phyloP scores from a whole-genome alignment of 192 early-diverging fungal genomes.

The Backusella macrospora region DNA sequence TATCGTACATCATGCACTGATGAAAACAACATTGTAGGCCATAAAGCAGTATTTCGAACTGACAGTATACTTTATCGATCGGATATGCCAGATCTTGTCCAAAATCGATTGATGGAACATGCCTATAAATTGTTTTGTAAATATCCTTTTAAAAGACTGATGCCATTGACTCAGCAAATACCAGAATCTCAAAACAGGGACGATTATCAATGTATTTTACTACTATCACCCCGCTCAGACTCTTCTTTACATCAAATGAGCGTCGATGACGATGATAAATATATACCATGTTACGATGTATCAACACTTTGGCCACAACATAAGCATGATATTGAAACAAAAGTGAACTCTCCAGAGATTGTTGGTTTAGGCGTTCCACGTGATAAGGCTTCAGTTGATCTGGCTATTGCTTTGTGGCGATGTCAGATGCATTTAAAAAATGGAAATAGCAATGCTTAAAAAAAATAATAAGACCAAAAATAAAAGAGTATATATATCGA shows the following conservation, averaged over 20 bases:
- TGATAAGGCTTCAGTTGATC: constrained; percentile 4
- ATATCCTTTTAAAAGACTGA: neutral
- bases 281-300: constrained; percentile 18
- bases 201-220: constrained; percentile 16
- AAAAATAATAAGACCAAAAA: too few species aligned
- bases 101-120: neutral
- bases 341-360: neutral
- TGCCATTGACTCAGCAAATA: neutral
- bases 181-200: neutral
- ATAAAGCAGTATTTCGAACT: neutral
- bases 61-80: neutral
- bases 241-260: neutral
- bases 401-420: constrained; percentile 16
- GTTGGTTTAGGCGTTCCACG: neutral
- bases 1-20: too few species aligned
- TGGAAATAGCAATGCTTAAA: too few species aligned
- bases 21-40: neutral
- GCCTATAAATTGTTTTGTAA: neutral
- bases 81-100: constrained; percentile 17
- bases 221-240: neutral
- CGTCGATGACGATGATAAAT: neutral
- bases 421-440: neutral
- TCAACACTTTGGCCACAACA: constrained; percentile 4
- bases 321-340: neutral
- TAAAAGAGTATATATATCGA: too few species aligned